Base-by-base conservation (phyloP, 1,284 basidiomycete genomes). In the Thecaphora thlaspeos region DNA sequence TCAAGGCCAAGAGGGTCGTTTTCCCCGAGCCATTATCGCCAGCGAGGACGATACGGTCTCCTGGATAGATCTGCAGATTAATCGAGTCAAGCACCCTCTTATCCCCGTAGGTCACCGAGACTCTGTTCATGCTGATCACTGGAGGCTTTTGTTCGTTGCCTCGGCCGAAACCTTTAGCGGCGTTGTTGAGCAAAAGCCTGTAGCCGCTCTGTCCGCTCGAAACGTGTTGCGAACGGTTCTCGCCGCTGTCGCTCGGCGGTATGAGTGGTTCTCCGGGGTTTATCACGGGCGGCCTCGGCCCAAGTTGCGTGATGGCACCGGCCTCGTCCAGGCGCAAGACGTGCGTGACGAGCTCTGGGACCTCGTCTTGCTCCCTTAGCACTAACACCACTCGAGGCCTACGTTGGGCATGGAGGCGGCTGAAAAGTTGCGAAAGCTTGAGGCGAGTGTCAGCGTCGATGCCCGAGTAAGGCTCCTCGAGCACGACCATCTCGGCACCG, bases 1-100 rank as follows among this genome's bases (percentile, higher is more conserved):
- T 81, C 30, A 97, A 79, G 4, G 93, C 87, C n/a, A 96, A 82
- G 1, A 97, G 84, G 0, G 94, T 97, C 0, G 93, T 94, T 80
- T 98, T 98, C 2, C 94, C 94, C 0, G 90, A 91, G 4, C 75
- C 75, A 43, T 76, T 77, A 40, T 71, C 71, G 17, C 75, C 90
- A 30, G 57, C 61, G 5, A 75, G 56, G 1, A 73, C 51, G 40
- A 66, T 51, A 3, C 68, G 50, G 3, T 51, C 43, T 12, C 56
- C 60, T 0, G 70, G 74, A 7, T 43, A 45, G 18, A 78, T 22
- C 7, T 28, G 34, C 32, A 76, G 58, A 15, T 52, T 39, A 39
- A 76, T 51, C 15, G 41, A 11, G 42, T 78, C 61, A 3, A 77
- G 61, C 2, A 84, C 89, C 76, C 82, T 82, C 49, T 86, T 82